Evolutionary conservation across 1,284 basidiomycete species (phyloP).

Genomic region (Kalmanozyma brasiliensis): DNA sequence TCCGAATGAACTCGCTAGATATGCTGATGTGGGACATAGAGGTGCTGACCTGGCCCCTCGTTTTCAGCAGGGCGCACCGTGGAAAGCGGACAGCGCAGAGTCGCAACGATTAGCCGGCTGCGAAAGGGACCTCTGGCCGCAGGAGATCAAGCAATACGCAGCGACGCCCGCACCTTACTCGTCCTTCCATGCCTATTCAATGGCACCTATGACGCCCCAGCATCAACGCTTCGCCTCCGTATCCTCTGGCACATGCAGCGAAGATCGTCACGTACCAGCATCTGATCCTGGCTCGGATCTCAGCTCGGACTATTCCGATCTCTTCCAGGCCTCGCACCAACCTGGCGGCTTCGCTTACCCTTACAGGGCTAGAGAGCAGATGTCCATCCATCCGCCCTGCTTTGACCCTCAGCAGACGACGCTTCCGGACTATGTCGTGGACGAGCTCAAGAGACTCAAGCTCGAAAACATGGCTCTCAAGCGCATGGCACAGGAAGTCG

Average conservation of each 20-base stretch:
- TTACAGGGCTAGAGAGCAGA: constrained; percentile 4
- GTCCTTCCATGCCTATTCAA: constrained; percentile 3
- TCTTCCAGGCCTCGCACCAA: constrained; percentile 12
- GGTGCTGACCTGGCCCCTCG: not conserved
- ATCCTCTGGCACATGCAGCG: constrained; percentile 24
- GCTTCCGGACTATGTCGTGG: constrained; percentile 33
- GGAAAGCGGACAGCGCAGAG: constrained; percentile 1
- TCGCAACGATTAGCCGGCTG: not conserved
- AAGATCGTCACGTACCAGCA: constrained; percentile 14
- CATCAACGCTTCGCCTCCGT: constrained; percentile 31
- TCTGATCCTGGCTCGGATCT: constrained; percentile 40
- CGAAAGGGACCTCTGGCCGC: constrained; percentile 12
- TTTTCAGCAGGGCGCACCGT: not conserved
- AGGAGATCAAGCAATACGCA: constrained; percentile 5
- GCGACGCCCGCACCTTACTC: not conserved
- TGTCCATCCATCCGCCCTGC: not conserved
- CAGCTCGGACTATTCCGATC: constrained; percentile 39
- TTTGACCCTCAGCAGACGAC: constrained; percentile 9
- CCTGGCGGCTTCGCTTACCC: constrained; percentile 2
- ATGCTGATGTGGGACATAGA: not conserved
- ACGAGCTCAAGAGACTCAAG: constrained; percentile 42
- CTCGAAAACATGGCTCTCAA: constrained; percentile 45
- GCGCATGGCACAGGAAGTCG: constrained; percentile 35
- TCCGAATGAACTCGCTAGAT: constrained; percentile 7
- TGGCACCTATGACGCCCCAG: constrained; percentile 2